phyloP scores from a whole-genome alignment of 1,284 basidiomycete species.

The Apiotrichum veenhuisii region DNA sequence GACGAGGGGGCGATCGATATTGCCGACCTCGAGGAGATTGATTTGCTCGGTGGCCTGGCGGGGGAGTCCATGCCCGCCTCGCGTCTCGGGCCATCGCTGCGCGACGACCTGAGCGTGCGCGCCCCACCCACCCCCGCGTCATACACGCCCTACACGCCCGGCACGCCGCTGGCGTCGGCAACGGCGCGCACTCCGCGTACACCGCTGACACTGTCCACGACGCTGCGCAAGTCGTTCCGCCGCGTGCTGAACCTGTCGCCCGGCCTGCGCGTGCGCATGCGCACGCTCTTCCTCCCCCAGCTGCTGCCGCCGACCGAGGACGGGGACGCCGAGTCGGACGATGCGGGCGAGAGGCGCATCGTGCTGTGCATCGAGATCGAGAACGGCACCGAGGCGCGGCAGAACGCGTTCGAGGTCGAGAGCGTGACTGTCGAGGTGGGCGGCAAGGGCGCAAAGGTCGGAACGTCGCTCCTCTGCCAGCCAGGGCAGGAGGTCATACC shows the following conservation, averaged over 20 bases:
- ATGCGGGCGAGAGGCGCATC: slow-evolving; percentile 73
- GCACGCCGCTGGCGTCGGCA: neutral
- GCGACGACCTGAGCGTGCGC: slow-evolving; percentile 29
- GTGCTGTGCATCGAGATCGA: slow-evolving; percentile 82
- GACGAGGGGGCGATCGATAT: slow-evolving; percentile 26
- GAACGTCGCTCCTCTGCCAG: slow-evolving; percentile 50
- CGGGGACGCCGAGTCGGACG: slow-evolving; percentile 57
- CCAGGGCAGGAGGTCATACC: slow-evolving; percentile 34
- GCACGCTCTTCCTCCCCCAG: slow-evolving; percentile 79
- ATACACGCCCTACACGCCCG: neutral
- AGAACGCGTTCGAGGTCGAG: slow-evolving; percentile 66
- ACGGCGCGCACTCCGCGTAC: neutral
- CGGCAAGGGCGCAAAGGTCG: slow-evolving; percentile 67
- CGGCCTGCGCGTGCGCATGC: slow-evolving; percentile 80
- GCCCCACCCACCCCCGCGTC: neutral
- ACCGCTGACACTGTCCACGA: slow-evolving; percentile 43
- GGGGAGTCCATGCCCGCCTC: slow-evolving; percentile 32
- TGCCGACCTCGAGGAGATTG: slow-evolving; percentile 67
- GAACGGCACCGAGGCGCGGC: slow-evolving; percentile 50
- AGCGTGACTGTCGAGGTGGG: slow-evolving; percentile 67
- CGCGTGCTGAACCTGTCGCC: slow-evolving; percentile 70
- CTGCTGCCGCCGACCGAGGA: slow-evolving; percentile 54
- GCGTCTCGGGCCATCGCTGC: slow-evolving; percentile 33
- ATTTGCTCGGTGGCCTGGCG: slow-evolving; percentile 65
- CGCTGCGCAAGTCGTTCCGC: slow-evolving; percentile 78